These are phyloP conservation scores for Pseudogymnoascus sp. DNA, from an alignment of 2,329 filamentous ascomycete genomes.

Conservation along the genomic window DNA sequence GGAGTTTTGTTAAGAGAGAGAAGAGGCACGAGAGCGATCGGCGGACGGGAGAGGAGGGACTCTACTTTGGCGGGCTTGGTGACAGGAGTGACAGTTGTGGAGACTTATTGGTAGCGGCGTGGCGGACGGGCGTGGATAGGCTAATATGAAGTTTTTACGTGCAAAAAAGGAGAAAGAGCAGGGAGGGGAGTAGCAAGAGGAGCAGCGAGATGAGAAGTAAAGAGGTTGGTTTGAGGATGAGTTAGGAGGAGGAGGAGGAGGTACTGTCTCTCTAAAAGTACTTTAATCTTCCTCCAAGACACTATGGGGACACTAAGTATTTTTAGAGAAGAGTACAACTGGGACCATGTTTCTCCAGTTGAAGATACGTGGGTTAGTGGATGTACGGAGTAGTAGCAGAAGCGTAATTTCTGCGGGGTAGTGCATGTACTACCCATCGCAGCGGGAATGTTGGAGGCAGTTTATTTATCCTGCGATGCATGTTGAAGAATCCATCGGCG, in stretches of 20 bases:
- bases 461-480: too few species aligned
- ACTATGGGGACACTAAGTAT: not conserved
- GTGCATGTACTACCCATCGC: not conserved
- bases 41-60: not conserved
- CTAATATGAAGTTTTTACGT: not conserved
- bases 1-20: not conserved
- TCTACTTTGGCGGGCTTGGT: not conserved
- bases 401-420: not conserved
- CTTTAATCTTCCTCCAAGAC: not conserved
- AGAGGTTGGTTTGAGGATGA: not conserved
- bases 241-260: not conserved
- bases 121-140: not conserved
- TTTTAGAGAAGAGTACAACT: not conserved
- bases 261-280: not conserved
- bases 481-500: too few species aligned
- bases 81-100: not conserved
- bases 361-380: not conserved
- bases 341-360: not conserved
- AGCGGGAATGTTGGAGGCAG: too few species aligned
- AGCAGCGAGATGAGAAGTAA: not conserved
- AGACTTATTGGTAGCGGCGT: not conserved
- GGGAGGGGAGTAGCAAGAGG: not conserved
- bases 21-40: slow-evolving; percentile 2
- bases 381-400: too few species aligned
- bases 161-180: not conserved